Conservation (phyloP, 2,329 filamentous ascomycete species). For the Paraphoma chrysanthemicola region DNA sequence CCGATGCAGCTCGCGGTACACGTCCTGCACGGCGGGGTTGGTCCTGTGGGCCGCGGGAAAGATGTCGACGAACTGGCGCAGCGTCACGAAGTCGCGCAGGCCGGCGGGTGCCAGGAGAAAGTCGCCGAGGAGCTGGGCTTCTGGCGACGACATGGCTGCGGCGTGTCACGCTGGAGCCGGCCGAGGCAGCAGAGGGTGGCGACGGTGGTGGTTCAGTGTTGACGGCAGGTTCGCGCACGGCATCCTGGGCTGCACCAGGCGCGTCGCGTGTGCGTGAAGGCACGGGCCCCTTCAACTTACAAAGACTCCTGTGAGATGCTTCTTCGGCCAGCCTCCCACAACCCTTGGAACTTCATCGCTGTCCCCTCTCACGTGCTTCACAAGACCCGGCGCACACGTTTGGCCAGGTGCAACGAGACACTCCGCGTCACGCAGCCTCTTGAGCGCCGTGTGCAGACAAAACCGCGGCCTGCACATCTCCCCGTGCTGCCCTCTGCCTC, state of each 20-base stretch:
- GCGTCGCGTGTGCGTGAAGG: conserved; percentile 30
- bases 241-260: conserved; percentile 10
- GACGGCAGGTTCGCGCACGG: conserved; percentile 1
- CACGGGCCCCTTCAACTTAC: conserved; percentile 10
- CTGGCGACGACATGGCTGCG: conserved; percentile 71
- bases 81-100: conserved; percentile 74
- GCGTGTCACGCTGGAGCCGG: conserved; percentile 1
- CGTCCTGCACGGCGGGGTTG: conserved; percentile 70
- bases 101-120: conserved; percentile 81
- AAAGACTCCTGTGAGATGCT: conserved; percentile 25
- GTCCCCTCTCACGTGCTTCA: neutral
- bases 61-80: conserved; percentile 76
- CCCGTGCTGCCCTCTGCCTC: conserved; percentile 15
- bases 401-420: neutral
- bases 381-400: neutral
- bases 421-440: neutral
- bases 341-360: conserved; percentile 8
- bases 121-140: conserved; percentile 75
- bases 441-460: conserved; percentile 7
- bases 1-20: conserved; percentile 82
- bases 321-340: conserved; percentile 10
- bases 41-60: conserved; percentile 73
- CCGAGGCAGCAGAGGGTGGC: neutral
- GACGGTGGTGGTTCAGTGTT: conserved; percentile 22
- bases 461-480: conserved; percentile 25